phyloP scores from a whole-genome alignment of 495 filamentous ascomycete genomes.

The Aspergillus haitiensis region DNA sequence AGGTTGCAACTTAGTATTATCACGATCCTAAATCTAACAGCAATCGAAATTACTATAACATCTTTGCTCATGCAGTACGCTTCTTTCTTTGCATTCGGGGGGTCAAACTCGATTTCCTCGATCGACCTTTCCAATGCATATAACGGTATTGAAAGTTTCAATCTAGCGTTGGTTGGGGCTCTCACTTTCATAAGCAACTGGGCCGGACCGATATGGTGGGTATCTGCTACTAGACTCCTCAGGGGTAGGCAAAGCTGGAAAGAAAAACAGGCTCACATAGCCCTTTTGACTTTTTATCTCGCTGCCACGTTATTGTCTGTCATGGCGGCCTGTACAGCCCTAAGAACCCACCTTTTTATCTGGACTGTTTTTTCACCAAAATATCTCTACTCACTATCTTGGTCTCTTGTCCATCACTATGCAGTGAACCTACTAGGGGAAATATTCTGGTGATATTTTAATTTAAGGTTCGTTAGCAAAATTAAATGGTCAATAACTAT shows the following conservation, averaged over 20 bases:
- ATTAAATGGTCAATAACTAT: background rate
- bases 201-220: conserved; percentile 90
- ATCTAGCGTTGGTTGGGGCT: conserved; percentile 65
- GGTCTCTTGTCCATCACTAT: conserved; percentile 80
- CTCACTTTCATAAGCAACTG: conserved; percentile 89
- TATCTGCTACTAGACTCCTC: conserved; percentile 56
- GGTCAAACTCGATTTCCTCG: conserved; percentile 88
- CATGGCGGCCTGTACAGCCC: conserved; percentile 81
- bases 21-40: conserved; percentile 43
- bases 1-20: conserved; percentile 58
- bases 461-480: background rate
- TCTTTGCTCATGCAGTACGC: conserved; percentile 68
- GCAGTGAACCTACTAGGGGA: conserved; percentile 54
- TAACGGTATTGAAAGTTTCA: conserved; percentile 74
- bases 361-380: conserved; percentile 99
- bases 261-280: conserved; percentile 46
- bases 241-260: conserved; percentile 35
- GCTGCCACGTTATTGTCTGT: conserved; percentile 63
- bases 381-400: conserved; percentile 87
- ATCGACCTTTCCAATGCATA: conserved; percentile 82
- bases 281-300: conserved; percentile 65
- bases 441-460: conserved; percentile 26
- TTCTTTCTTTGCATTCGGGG: conserved; percentile 88
- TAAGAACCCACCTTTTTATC: conserved; percentile 92
- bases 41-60: conserved; percentile 60